Conservation (phyloP, 306 rosid genomes). For the Crotalaria pallida region DNA sequence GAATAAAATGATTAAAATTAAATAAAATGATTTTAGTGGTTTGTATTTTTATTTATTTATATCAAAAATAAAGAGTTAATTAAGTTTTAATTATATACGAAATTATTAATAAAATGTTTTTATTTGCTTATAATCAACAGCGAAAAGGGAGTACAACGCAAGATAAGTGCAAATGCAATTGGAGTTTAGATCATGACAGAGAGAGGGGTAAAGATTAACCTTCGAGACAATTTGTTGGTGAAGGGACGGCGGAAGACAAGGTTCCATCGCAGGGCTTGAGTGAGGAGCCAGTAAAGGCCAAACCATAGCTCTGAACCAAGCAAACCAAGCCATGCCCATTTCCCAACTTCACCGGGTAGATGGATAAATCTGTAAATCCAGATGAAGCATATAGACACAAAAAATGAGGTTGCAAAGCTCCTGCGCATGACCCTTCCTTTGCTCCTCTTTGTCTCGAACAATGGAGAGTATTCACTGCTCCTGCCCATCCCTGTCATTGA, state of each 20-base stretch:
- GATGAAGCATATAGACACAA: conserved; percentile 49
- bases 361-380: conserved; percentile 56
- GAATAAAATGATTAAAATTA: no score
- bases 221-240: conserved; percentile 51
- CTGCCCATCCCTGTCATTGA: background rate
- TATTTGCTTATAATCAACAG: no score
- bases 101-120: no score
- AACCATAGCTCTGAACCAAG: conserved; percentile 73
- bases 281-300: conserved; percentile 73
- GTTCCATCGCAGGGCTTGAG: conserved; percentile 68
- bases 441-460: conserved; percentile 52
- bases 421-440: conserved; percentile 42
- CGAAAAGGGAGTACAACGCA: no score
- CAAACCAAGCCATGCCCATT: conserved; percentile 60
- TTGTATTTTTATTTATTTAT: no score
- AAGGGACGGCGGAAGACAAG: conserved; percentile 46
- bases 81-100: no score
- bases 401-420: conserved; percentile 42
- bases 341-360: conserved; percentile 35
- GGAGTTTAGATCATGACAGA: no score
- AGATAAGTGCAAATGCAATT: no score
- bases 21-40: no score
- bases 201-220: conserved; percentile 24
- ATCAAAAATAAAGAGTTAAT: no score
- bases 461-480: conserved; percentile 10